Percentiles rank a stretch among this genome's conserved stretches.
phyloP scores from a whole-genome alignment of 352 stramenopile genomes.

The Phytophthora boehmeriae region DNA sequence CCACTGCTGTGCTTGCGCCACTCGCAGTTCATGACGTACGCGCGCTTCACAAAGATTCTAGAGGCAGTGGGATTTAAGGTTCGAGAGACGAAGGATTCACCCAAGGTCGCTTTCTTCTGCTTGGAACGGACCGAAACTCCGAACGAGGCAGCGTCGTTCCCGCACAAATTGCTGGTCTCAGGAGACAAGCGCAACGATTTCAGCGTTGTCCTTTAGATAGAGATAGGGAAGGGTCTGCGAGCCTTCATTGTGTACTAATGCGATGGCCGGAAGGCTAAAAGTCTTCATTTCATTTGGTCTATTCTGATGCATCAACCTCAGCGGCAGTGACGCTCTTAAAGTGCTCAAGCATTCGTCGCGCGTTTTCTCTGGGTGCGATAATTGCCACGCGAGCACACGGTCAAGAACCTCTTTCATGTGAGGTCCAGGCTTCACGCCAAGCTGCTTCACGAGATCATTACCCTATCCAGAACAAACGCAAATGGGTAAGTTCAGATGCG shows the following conservation, averaged over 20 bases:
- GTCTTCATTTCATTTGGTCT: conserved; percentile 9
- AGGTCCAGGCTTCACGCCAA: conserved; percentile 63
- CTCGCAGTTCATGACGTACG: conserved; percentile 80
- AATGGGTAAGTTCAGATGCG: conserved; percentile 3
- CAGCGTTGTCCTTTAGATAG: conserved; percentile 63
- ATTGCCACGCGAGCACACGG: conserved; percentile 63
- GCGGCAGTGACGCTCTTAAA: conserved; percentile 31
- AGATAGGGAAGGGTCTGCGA: conserved; percentile 7
- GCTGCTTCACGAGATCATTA: conserved; percentile 69
- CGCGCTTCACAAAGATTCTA: conserved; percentile 71
- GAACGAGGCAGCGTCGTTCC: conserved; percentile 41
- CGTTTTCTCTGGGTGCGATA: conserved; percentile 51
- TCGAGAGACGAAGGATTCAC: conserved; percentile 75
- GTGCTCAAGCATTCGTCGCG: conserved; percentile 64
- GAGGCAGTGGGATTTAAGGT: conserved; percentile 70
- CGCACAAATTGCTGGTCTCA: conserved; percentile 49
- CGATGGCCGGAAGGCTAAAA: conserved; percentile 9
- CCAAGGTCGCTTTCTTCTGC: conserved; percentile 86
- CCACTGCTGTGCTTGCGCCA: conserved; percentile 77
- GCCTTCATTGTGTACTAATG: conserved; percentile 33
- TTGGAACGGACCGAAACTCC: conserved; percentile 52
- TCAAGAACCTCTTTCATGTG: conserved; percentile 66
- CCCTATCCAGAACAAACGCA: conserved; percentile 42
- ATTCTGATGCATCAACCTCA: conserved; percentile 12
- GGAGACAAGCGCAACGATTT: conserved; percentile 75